Evolutionary conservation across 805 yeast genomes (phyloP).

Genomic region (Lipomyces starkeyi): DNA sequence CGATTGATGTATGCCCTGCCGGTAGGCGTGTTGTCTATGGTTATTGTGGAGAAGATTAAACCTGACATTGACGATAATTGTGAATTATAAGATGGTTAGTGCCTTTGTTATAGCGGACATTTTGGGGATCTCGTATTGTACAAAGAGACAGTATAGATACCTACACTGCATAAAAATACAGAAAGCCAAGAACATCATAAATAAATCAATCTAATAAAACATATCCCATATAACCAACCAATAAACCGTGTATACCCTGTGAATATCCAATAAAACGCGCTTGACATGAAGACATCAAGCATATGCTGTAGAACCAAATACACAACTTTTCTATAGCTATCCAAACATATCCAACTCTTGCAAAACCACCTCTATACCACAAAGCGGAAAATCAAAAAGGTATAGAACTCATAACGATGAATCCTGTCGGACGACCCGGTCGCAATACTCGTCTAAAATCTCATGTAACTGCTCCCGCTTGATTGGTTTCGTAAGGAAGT

Average conservation of each 20-base stretch:
- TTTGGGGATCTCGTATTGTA: not conserved
- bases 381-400: not conserved
- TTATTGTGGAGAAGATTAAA: slow-evolving; percentile 49
- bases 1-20: slow-evolving; percentile 50
- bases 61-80: slow-evolving; percentile 43
- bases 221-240: not conserved
- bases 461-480: slow-evolving; percentile 66
- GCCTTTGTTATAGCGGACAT: not conserved
- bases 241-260: not conserved
- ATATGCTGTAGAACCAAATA: not conserved
- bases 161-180: not conserved
- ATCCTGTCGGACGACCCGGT: not conserved
- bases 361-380: not conserved
- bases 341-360: not conserved
- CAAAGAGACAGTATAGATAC: not conserved
- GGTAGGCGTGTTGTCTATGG: slow-evolving; percentile 50
- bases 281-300: not conserved
- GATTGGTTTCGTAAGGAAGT: slow-evolving; percentile 87
- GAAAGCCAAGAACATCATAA: not conserved
- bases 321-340: not conserved
- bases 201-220: not conserved
- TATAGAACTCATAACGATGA: not conserved
- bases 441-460: slow-evolving; percentile 26
- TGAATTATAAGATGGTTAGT: slow-evolving; percentile 13
- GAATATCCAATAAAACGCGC: not conserved